phyloP scores from a whole-genome alignment of 2,329 filamentous ascomycete species.

The Cadophora gregata region DNA sequence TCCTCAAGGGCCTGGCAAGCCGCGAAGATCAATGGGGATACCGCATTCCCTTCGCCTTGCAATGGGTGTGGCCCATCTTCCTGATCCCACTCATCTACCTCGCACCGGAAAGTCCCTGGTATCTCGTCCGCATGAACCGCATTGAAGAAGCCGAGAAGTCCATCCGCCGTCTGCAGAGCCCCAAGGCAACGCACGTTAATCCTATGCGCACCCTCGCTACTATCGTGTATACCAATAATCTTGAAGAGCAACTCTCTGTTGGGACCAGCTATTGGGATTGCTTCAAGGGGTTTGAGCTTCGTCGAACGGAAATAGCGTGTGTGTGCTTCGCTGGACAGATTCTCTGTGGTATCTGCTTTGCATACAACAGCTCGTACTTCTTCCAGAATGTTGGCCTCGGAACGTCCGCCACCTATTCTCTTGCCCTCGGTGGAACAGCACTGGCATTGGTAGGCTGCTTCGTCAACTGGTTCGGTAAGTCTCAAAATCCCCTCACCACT shows the following conservation, averaged over 20 bases:
- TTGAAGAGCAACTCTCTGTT: constrained; percentile 17
- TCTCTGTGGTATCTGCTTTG: background rate
- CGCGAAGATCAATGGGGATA: too few relatives aligned
- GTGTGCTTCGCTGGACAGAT: background rate
- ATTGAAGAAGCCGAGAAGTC: constrained; percentile 51
- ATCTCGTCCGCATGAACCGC: constrained; percentile 48
- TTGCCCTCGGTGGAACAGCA: background rate
- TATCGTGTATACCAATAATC: constrained; percentile 18
- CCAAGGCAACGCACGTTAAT: constrained; percentile 18
- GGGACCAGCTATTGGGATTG: constrained; percentile 18
- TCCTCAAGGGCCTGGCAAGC: too few relatives aligned
- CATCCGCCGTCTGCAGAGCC: constrained; percentile 46
- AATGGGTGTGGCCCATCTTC: too few relatives aligned
- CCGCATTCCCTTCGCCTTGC: too few relatives aligned
- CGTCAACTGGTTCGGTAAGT: background rate
- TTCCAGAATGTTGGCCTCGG: background rate
- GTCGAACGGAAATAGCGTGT: background rate
- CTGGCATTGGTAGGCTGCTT: background rate
- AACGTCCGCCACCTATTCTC: background rate
- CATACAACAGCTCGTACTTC: background rate
- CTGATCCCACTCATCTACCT: too few relatives aligned
- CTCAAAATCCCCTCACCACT: background rate
- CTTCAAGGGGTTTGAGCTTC: constrained; percentile 18
- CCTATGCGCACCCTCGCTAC: constrained; percentile 22
- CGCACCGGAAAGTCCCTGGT: too few relatives aligned